A percentile compares a stretch with the other conserved stretches of the same genome.
phyloP scores from a whole-genome alignment of 108 stramenopile genomes.

The Discostella pseudostelligera region DNA sequence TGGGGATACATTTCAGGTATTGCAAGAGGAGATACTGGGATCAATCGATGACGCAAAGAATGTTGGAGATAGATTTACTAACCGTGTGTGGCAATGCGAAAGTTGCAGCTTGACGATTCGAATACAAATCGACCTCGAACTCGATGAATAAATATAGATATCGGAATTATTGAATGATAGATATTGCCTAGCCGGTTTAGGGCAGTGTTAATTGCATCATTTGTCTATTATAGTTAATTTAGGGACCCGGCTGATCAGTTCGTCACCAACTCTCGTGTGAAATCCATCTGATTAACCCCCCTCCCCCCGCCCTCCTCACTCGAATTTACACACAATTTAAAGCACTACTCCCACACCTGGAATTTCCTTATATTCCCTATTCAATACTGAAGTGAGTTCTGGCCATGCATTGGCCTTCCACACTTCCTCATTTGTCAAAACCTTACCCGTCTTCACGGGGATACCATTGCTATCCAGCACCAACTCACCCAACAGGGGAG shows the following conservation, averaged over 20 bases:
- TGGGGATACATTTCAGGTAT: slow-evolving; percentile 53
- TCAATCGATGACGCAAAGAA: neutral
- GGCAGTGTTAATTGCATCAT: too few species aligned
- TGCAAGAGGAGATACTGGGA: slow-evolving; percentile 25
- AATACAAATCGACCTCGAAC: slow-evolving; percentile 24
- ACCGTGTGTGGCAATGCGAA: slow-evolving; percentile 39
- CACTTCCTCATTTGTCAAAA: slow-evolving; percentile 78
- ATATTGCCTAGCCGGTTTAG: neutral
- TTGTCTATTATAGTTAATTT: too few species aligned
- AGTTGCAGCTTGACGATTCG: slow-evolving; percentile 41
- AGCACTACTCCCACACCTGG: slow-evolving; percentile 82
- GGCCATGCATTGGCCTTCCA: slow-evolving; percentile 61
- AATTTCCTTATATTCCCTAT: slow-evolving; percentile 79
- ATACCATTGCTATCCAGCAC: slow-evolving; percentile 63
- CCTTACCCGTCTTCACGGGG: slow-evolving; percentile 62
- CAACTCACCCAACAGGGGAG: slow-evolving; percentile 75
- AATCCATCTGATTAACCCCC: neutral
- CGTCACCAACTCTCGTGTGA: too few species aligned
- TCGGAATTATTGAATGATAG: neutral
- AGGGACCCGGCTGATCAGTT: too few species aligned
- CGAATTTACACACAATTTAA: slow-evolving; percentile 32
- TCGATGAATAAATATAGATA: slow-evolving; percentile 3
- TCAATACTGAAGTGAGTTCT: slow-evolving; percentile 65
- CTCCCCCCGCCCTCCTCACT: neutral
- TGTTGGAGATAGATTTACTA: neutral